phyloP scores from a whole-genome alignment of 2,329 filamentous ascomycete species.

The Penicillium freii region DNA sequence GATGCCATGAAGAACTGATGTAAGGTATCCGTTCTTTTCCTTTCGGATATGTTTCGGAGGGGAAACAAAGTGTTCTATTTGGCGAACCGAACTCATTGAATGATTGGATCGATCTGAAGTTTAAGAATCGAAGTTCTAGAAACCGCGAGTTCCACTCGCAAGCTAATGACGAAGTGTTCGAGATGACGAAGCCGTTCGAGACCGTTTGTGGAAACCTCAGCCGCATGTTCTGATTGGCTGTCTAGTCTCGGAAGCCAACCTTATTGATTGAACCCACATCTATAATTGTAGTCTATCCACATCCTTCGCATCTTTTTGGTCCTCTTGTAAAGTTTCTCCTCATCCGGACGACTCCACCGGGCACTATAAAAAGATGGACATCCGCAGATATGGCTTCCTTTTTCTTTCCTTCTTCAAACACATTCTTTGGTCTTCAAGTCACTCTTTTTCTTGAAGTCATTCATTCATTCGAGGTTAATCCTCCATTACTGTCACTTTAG shows the following conservation, averaged over 20 bases:
- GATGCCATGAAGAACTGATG: constrained; percentile 1
- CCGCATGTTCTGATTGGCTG: constrained; percentile 5
- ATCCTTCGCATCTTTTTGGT: constrained; percentile 1
- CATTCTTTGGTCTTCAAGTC: constrained; percentile 14
- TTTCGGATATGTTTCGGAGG: neutral
- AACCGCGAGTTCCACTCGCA: neutral
- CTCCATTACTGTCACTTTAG: constrained; percentile 10
- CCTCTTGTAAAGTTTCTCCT: neutral
- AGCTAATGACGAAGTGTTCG: constrained; percentile 6
- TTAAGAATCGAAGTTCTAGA: constrained; percentile 2
- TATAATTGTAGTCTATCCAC: constrained; percentile 11
- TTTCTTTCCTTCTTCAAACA: constrained; percentile 5
- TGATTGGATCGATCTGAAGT: constrained; percentile 5
- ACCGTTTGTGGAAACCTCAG: constrained; percentile 1
- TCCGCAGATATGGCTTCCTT: neutral
- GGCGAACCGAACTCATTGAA: neutral
- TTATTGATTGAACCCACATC: constrained; percentile 4
- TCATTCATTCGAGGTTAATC: constrained; percentile 9
- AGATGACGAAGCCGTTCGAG: constrained; percentile 8
- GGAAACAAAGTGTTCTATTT: neutral
- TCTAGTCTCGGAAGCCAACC: neutral
- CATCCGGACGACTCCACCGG: constrained; percentile 3
- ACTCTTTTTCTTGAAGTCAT: constrained; percentile 13
- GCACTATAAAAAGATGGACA: neutral
- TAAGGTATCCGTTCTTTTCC: neutral